Base-by-base conservation (phyloP, 2,329 filamentous ascomycete genomes). In the Eutypa lata region DNA sequence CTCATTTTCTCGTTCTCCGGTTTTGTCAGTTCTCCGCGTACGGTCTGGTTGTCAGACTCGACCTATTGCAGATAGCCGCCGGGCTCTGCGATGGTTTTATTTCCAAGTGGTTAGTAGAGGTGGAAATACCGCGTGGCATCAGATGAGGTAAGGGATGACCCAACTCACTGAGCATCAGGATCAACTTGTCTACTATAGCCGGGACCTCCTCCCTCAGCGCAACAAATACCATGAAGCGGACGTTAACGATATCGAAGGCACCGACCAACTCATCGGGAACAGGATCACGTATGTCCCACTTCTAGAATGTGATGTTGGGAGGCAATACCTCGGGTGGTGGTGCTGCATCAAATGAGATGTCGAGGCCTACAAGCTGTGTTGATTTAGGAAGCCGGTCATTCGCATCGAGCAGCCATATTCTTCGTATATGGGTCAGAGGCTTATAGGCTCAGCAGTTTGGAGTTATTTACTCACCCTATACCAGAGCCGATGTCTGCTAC, bases 261-360 rank as follows among this genome's bases (percentile, higher is more conserved):
- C 53, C 61, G 14, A 57, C 40, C 11, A 61, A 53, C 22, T 61
- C 56, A 37, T 59, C 50, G 3, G 59, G 58, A 11, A 59, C 48
- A 2, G 46, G 40, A 7, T 54, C n/a, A 8, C 45, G 56, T 2
- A 59, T 51, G 33, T 64, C 51, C 55, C 61, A 59, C 7, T 54
- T 26, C 2, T 46, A 50, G 21, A 62, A 52, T 3, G 42, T 51
- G 1, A 63, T 51, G 28, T 56, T 54, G 18, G 57, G 18, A 3
- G 60, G 57, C n/a, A 63, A 37, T 10, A 44, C 51, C 14, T 56
- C 49, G 3, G 2, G 18, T 2, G 63, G 60, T 2, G 61, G 59
- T 16, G 57, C 55, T 2, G 56, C 57, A 22, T 57, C 50, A 24
- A 63, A 55, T 6, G 62, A 64, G 44, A 65, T 57, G 19, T 65